A percentile compares a stretch with the other conserved stretches of the same genome.
Conservation (phyloP, 106 monocot genomes). For the Dioscorea alata region DNA sequence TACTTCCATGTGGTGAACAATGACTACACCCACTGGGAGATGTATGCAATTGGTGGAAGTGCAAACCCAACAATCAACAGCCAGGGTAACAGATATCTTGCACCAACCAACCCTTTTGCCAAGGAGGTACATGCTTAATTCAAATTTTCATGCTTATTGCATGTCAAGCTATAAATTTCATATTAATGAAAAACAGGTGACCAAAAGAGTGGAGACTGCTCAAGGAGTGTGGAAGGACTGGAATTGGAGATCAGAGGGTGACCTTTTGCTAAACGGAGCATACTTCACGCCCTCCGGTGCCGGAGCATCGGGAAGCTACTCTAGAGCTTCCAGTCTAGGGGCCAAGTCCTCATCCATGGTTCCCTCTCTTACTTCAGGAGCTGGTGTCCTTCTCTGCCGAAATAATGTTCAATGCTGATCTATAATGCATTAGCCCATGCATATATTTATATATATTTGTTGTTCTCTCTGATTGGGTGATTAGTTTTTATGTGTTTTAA, state of each 20-base stretch:
- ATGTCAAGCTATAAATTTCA: no score
- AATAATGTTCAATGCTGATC: slow-evolving; percentile 16
- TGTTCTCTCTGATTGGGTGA: not conserved
- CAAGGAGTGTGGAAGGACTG: slow-evolving; percentile 25
- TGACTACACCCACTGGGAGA: slow-evolving; percentile 49
- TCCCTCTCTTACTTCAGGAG: slow-evolving; percentile 24
- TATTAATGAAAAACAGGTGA: slow-evolving; percentile 9
- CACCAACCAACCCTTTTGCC: slow-evolving; percentile 33
- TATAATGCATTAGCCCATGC: no score
- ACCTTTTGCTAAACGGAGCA: slow-evolving; percentile 39
- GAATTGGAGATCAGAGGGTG: slow-evolving; percentile 50
- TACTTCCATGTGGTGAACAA: slow-evolving; percentile 56
- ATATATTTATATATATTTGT: not conserved
- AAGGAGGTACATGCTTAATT: slow-evolving; percentile 25
- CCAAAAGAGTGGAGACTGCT: slow-evolving; percentile 30
- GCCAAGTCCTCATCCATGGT: slow-evolving; percentile 41
- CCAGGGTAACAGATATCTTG: slow-evolving; percentile 45
- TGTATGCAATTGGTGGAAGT: slow-evolving; percentile 48
- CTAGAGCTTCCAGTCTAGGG: slow-evolving; percentile 34
- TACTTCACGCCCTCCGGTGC: slow-evolving; percentile 44
- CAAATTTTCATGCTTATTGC: no score
- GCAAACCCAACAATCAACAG: slow-evolving; percentile 51
- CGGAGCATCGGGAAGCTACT: slow-evolving; percentile 31
- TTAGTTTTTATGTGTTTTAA: not conserved
- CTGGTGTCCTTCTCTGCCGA: slow-evolving; percentile 20